These are phyloP conservation scores for Helichrysum umbraculigerum DNA, from an alignment of 129 eudicot species.

Conservation along the genomic window DNA sequence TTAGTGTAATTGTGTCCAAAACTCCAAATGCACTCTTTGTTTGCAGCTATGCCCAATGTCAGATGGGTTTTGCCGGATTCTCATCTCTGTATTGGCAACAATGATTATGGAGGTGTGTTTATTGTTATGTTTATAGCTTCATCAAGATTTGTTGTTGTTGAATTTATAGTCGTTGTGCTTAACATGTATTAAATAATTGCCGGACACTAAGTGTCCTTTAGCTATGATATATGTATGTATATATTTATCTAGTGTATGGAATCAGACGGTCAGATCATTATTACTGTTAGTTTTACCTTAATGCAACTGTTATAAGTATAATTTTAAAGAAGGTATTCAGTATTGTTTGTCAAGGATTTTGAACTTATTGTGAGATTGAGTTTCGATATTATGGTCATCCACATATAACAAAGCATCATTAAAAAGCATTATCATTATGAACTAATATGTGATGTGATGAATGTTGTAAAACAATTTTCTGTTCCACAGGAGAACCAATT, in stretches of 20 bases:
- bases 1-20: not conserved
- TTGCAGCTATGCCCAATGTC: constrained; percentile 49
- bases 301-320: not conserved
- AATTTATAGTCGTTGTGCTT: not conserved
- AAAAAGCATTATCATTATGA: constrained; percentile 3
- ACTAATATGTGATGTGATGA: constrained; percentile 5
- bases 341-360: not conserved
- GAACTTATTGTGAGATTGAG: not conserved
- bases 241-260: not conserved
- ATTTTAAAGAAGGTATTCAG: not conserved
- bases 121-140: constrained; percentile 6
- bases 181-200: too few species aligned
- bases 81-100: constrained; percentile 28
- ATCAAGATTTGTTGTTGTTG: constrained; percentile 1
- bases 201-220: too few species aligned
- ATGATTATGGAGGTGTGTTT: constrained; percentile 49
- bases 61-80: constrained; percentile 60
- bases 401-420: not conserved
- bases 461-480: constrained; percentile 3
- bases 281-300: too few species aligned
- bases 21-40: not conserved
- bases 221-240: not conserved
- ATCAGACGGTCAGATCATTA: too few species aligned
- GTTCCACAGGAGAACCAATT: constrained; percentile 48
- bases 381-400: not conserved